Conservation (phyloP, 441 rosid genomes). For the Jatropha podagrica region DNA sequence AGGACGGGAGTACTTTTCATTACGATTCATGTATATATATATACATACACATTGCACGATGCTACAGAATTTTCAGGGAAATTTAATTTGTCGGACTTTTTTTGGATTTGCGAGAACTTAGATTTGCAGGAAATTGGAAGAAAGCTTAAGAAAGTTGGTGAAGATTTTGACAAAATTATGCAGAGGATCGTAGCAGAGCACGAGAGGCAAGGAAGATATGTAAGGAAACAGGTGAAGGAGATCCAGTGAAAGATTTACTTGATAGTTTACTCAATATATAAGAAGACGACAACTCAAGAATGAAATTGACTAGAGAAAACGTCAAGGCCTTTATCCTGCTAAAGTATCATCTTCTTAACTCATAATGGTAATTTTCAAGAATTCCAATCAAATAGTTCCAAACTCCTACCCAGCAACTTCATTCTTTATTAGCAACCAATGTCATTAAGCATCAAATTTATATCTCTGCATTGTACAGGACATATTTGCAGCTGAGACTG, state of each 20-base stretch:
- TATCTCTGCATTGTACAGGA: slow-evolving; percentile 23
- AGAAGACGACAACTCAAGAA: slow-evolving; percentile 47
- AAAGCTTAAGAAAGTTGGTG: slow-evolving; percentile 34
- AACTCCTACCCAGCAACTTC: too few relatives aligned
- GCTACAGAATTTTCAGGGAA: background rate
- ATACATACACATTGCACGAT: too few relatives aligned
- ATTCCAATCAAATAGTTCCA: too few relatives aligned
- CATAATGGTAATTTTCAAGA: background rate
- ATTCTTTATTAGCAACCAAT: too few relatives aligned
- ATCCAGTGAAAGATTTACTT: slow-evolving; percentile 39
- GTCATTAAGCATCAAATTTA: background rate
- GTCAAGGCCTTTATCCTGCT: slow-evolving; percentile 54
- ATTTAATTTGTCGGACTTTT: slow-evolving; percentile 43
- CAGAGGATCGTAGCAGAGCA: slow-evolving; percentile 46
- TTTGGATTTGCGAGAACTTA: slow-evolving; percentile 47
- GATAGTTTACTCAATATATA: slow-evolving; percentile 39
- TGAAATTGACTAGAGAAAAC: slow-evolving; percentile 44
- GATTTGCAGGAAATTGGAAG: slow-evolving; percentile 49
- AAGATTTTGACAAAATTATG: slow-evolving; percentile 36
- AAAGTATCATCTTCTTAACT: slow-evolving; percentile 1
- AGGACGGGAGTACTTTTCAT: too few relatives aligned
- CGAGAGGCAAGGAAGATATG: slow-evolving; percentile 27
- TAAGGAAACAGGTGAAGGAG: slow-evolving; percentile 16
- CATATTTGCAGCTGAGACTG: slow-evolving; percentile 42
- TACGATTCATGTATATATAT: too few relatives aligned